These are phyloP conservation scores for Cercophora samala DNA, from an alignment of 495 filamentous ascomycete species.

Conservation along the genomic window DNA sequence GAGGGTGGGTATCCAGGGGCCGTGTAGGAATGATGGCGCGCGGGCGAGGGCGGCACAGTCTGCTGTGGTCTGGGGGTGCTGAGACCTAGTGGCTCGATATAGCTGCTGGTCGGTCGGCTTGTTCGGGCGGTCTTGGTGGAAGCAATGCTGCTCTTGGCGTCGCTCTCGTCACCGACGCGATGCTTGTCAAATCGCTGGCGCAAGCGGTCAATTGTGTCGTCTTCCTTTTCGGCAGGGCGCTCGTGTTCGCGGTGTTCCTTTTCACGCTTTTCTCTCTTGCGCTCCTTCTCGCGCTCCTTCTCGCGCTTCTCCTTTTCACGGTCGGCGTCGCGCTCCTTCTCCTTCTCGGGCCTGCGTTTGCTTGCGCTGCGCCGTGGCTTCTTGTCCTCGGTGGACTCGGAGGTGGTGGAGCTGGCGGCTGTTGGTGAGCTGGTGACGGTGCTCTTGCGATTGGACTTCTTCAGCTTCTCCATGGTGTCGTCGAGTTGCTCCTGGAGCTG, in stretches of 20 bases:
- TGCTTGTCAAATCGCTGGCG: constrained; percentile 28
- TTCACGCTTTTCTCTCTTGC: constrained; percentile 19
- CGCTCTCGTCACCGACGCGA: constrained; percentile 30
- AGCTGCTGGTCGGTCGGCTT: constrained; percentile 31
- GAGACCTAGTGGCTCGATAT: constrained; percentile 37
- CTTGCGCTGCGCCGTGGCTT: constrained; percentile 30
- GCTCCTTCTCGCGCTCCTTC: constrained; percentile 19
- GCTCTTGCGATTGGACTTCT: constrained; percentile 56
- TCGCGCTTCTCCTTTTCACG: constrained; percentile 22
- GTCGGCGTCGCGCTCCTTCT: constrained; percentile 20
- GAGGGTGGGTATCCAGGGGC: constrained; percentile 19
- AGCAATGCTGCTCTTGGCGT: constrained; percentile 29
- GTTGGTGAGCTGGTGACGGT: constrained; percentile 6
- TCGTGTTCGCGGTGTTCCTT: constrained; percentile 27
- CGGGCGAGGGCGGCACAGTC: constrained; percentile 20
- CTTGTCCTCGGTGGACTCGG: constrained; percentile 30
- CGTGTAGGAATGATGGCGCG: constrained; percentile 20
- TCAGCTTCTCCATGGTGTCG: constrained; percentile 72
- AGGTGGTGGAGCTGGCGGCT: constrained; percentile 7
- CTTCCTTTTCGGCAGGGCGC: constrained; percentile 15
- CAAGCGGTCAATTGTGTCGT: constrained; percentile 28
- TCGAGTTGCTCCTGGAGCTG: constrained; percentile 81
- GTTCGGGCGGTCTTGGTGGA: constrained; percentile 22
- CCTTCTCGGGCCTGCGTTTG: constrained; percentile 18
- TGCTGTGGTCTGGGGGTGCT: constrained; percentile 26